phyloP scores from a whole-genome alignment of 345 rosid species.

The Rhizophora apiculata region DNA sequence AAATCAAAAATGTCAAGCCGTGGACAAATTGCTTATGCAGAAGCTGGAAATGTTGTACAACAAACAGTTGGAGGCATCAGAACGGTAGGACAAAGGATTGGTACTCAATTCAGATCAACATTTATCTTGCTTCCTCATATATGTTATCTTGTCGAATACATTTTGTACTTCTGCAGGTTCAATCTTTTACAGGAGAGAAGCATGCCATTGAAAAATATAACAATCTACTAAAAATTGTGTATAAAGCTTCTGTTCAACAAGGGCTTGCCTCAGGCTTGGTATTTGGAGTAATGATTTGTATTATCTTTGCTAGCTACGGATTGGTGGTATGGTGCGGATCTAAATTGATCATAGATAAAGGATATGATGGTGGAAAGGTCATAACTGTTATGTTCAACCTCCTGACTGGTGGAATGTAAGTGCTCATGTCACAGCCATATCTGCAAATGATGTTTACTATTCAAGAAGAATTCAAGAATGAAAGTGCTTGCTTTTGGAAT shows the following conservation, averaged over 20 bases:
- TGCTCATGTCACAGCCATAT: neutral
- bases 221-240: conserved; percentile 53
- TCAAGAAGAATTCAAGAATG: too few relatives aligned
- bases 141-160: neutral
- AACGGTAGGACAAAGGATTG: conserved; percentile 49
- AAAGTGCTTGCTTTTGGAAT: neutral
- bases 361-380: conserved; percentile 75
- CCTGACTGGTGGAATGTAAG: conserved; percentile 82
- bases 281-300: conserved; percentile 44
- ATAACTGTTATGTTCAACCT: conserved; percentile 61
- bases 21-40: conserved; percentile 76
- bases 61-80: conserved; percentile 78
- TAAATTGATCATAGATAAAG: conserved; percentile 50
- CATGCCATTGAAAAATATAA: conserved; percentile 59
- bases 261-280: conserved; percentile 73
- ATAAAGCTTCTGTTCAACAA: conserved; percentile 50
- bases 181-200: conserved; percentile 88
- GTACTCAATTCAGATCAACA: neutral
- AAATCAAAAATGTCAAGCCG: conserved; percentile 69
- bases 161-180: conserved; percentile 40
- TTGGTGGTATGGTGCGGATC: conserved; percentile 79
- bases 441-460: neutral
- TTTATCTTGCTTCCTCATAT: neutral
- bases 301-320: conserved; percentile 50
- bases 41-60: conserved; percentile 83